Percentiles rank a stretch among this genome's conserved stretches.
These are phyloP conservation scores for Chlorella sp. DNA, from an alignment of 139 green algal species.

Conservation along the genomic window DNA sequence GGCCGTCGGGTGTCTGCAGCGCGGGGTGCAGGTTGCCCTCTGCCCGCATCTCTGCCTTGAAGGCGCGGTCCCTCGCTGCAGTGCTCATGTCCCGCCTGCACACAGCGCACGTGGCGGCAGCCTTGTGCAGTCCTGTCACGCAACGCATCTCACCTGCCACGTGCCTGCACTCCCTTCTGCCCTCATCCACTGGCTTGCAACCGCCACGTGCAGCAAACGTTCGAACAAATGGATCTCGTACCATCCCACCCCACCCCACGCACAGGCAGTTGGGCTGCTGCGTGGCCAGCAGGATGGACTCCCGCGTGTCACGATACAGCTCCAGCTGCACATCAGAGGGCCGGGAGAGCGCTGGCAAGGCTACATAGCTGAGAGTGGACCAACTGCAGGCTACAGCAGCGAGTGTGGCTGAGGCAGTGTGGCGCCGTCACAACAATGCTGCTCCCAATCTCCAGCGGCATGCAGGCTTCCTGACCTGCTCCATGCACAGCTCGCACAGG, in stretches of 20 bases:
- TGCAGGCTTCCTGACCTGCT: too few relatives aligned
- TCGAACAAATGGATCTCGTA: too few relatives aligned
- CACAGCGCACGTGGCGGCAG: too few relatives aligned
- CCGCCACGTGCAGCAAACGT: not conserved
- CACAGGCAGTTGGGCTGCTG: slow-evolving; percentile 32
- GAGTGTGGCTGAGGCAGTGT: too few relatives aligned
- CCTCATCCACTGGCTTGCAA: not conserved
- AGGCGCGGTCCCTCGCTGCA: slow-evolving; percentile 56
- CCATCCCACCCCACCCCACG: too few relatives aligned
- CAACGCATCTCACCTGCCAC: too few relatives aligned
- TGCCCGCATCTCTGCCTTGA: slow-evolving; percentile 68
- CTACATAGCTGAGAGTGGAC: not conserved
- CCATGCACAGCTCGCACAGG: slow-evolving; percentile 65
- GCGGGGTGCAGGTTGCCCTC: slow-evolving; percentile 76
- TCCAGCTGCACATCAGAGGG: slow-evolving; percentile 47
- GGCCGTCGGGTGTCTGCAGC: slow-evolving; percentile 60
- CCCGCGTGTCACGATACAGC: slow-evolving; percentile 63
- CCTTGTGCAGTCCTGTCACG: too few relatives aligned
- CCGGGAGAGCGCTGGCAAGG: not conserved
- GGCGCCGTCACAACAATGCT: too few relatives aligned
- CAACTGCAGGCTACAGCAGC: too few relatives aligned
- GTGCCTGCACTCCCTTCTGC: too few relatives aligned
- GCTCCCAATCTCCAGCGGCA: too few relatives aligned
- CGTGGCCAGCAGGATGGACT: slow-evolving; percentile 48
- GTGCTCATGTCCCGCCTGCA: slow-evolving; percentile 40